Evolutionary conservation across 495 filamentous ascomycete genomes (phyloP), one percentile per base, ranked within the genome.

Genomic region (Jackrogersella multiformis): DNA sequence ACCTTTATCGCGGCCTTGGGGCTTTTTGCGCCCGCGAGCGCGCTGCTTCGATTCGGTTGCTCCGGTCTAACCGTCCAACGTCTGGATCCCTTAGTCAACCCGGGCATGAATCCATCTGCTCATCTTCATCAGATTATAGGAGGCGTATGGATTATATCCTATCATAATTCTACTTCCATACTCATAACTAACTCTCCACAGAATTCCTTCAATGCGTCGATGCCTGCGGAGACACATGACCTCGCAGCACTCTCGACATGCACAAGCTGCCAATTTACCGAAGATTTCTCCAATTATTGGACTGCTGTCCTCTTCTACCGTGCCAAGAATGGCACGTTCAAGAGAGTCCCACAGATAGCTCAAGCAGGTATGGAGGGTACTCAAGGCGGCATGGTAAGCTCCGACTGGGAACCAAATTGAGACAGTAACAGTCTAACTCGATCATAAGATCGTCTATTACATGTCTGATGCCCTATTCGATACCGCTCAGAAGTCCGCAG

Each of bases 101-200:
- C 49, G 18, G 49, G 49, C 10, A 26, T 69, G 45, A 68, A 67
- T 18, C 78, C 77, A 20, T 78, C 77, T 15, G 75, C 77, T 2
- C 79, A 81, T 75, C 75, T 81, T 52, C 79, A 81, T 24, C 79
- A 81, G 48, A 75, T 81, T 21, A 77, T 81, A 15, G 79, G 78
- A 72, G 77, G 81, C 46, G 89, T 86, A 77, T 81, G 82, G 18
- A 88, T 85, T 67, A 23, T 77, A 79, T 42, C 77, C 84, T 57
- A 74, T 72, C 34, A 84, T 10, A 6, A 12, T 46, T 20, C 38
- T 5, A 39, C 5, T 21, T 4, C 15, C 16, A 1, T 23, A 5
- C 9, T 45, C 5, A n/a, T 30, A 13, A 28, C 56, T 74, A 35
- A 67, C 23, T 1, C 2, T 1, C 5, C 1, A 9, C 20, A 77